These are phyloP conservation scores for Phytophthora meadii DNA, from an alignment of 352 stramenopile genomes.

Conservation along the genomic window DNA sequence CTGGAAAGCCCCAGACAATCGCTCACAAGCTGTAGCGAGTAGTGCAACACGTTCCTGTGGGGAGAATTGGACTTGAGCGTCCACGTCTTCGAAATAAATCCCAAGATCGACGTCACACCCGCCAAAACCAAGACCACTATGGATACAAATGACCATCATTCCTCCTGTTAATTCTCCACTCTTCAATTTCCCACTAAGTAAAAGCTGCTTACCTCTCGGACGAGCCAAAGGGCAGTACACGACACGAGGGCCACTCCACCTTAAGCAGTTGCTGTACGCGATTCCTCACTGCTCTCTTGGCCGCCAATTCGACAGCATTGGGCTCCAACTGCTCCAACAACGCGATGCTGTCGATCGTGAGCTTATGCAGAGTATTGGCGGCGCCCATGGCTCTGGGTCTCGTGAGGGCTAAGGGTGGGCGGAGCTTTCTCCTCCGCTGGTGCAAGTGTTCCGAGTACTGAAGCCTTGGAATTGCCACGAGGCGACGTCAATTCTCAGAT, in stretches of 20 bases:
- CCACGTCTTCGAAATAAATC: slow-evolving; percentile 82
- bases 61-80: slow-evolving; percentile 64
- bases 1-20: slow-evolving; percentile 54
- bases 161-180: slow-evolving; percentile 1
- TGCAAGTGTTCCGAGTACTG: too few relatives aligned
- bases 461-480: too few relatives aligned
- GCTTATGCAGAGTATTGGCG: slow-evolving; percentile 80
- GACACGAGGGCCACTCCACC: slow-evolving; percentile 65
- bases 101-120: slow-evolving; percentile 83
- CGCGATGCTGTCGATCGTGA: slow-evolving; percentile 82
- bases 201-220: slow-evolving; percentile 65
- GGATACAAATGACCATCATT: slow-evolving; percentile 17
- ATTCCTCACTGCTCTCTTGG: slow-evolving; percentile 54
- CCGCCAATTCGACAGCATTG: slow-evolving; percentile 53
- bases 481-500: slow-evolving; percentile 2
- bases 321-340: slow-evolving; percentile 86
- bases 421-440: slow-evolving; percentile 4
- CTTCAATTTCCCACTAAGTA: background rate
- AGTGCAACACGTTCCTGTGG: slow-evolving; percentile 65
- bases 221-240: slow-evolving; percentile 76
- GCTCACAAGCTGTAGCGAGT: slow-evolving; percentile 55
- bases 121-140: slow-evolving; percentile 75
- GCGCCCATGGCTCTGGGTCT: slow-evolving; percentile 63
- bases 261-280: slow-evolving; percentile 64
- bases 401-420: background rate